Percentiles rank a stretch among this genome's conserved stretches.
phyloP scores from a whole-genome alignment of 2,329 filamentous ascomycete species.

The Aureobasidium sp. region DNA sequence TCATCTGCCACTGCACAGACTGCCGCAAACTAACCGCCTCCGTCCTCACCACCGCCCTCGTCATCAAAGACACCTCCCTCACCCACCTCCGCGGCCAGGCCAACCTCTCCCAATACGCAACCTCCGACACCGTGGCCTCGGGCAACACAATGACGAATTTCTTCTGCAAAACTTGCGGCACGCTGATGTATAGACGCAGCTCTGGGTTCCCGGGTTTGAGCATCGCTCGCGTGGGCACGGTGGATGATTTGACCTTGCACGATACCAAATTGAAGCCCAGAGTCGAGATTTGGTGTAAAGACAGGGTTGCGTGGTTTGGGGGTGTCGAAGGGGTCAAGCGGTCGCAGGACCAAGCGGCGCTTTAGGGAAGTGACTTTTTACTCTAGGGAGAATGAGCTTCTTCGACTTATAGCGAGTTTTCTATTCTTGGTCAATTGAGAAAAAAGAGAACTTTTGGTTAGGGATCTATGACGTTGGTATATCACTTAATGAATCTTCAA shows the following conservation, averaged over 20 bases:
- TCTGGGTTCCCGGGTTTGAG: conserved; percentile 35
- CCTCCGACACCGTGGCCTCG: conserved; percentile 38
- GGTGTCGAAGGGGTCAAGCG: conserved; percentile 29
- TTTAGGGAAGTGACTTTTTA: too few species aligned
- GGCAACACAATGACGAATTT: conserved; percentile 50
- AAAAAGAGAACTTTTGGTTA: too few species aligned
- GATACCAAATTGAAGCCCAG: conserved; percentile 49
- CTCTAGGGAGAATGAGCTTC: too few species aligned
- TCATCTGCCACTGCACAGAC: conserved; percentile 53
- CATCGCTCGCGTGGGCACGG: conserved; percentile 49
- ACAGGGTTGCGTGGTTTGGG: conserved; percentile 43
- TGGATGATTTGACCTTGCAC: conserved; percentile 52
- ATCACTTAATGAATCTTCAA: too few species aligned
- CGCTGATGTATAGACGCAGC: conserved; percentile 49
- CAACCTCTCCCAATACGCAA: conserved; percentile 39
- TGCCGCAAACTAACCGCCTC: conserved; percentile 54
- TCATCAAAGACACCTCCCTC: conserved; percentile 37
- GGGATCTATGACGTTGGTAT: too few species aligned
- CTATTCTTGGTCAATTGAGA: too few species aligned
- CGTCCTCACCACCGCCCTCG: conserved; percentile 54
- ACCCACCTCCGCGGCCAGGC: conserved; percentile 44
- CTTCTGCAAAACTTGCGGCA: conserved; percentile 53
- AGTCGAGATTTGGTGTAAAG: conserved; percentile 45
- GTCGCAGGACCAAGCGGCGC: neutral
- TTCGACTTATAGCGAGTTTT: too few species aligned